These are phyloP conservation scores for Phellinidium pouzarii DNA, from an alignment of 1,284 basidiomycete genomes.

Conservation along the genomic window DNA sequence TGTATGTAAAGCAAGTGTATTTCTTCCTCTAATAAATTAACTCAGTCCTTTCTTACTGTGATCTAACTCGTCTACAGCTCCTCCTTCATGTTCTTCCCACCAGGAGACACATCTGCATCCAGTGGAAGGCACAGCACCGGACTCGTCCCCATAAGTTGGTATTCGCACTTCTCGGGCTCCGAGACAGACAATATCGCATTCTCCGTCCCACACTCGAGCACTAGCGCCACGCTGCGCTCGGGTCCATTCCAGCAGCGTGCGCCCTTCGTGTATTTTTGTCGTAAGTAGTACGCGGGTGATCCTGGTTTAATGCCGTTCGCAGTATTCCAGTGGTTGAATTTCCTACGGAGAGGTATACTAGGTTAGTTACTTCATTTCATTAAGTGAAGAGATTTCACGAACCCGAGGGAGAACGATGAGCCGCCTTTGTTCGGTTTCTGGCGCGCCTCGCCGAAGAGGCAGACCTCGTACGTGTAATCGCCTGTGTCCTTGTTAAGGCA, in stretches of 20 bases:
- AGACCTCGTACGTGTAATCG: slow-evolving; percentile 97
- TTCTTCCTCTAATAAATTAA: neutral
- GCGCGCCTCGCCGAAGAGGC: slow-evolving; percentile 82
- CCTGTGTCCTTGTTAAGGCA: slow-evolving; percentile 83
- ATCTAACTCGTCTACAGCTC: slow-evolving; percentile 38
- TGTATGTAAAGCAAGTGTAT: neutral
- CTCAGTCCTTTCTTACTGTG: neutral
- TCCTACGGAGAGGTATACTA: slow-evolving; percentile 34
- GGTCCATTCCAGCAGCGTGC: slow-evolving; percentile 98
- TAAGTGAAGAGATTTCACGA: slow-evolving; percentile 25
- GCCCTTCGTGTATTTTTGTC: slow-evolving; percentile 79
- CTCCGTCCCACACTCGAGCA: slow-evolving; percentile 79
- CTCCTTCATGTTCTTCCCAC: slow-evolving; percentile 34
- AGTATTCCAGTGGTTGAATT: slow-evolving; percentile 73
- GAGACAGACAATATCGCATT: slow-evolving; percentile 78
- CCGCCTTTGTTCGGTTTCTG: slow-evolving; percentile 88
- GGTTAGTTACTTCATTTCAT: no score
- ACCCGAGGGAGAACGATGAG: slow-evolving; percentile 81
- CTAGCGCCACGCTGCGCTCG: slow-evolving; percentile 73
- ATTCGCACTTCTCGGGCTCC: slow-evolving; percentile 97
- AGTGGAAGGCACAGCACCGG: slow-evolving; percentile 85
- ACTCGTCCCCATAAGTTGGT: slow-evolving; percentile 80
- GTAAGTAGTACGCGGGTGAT: slow-evolving; percentile 68
- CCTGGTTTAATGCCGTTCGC: slow-evolving; percentile 48
- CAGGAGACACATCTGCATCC: slow-evolving; percentile 22